Evolutionary conservation across 805 yeast genomes (phyloP), one percentile per base, ranked within the genome.

Genomic region (Candida arabinofermentans): DNA sequence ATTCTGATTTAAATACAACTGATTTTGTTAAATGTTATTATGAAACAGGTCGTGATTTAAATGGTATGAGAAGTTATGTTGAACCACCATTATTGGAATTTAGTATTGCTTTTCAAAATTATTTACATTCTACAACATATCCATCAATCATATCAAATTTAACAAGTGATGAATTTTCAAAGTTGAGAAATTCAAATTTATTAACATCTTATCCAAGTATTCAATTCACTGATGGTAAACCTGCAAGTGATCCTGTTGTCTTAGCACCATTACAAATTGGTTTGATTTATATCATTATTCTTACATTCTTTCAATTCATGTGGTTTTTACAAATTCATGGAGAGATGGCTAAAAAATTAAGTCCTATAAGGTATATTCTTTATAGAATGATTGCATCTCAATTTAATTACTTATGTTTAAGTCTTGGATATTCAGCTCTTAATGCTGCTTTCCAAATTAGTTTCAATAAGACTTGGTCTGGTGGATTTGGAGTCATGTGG

Each of bases 401-500:
- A 44, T n/a, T 69, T 5, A 71, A 79, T 5, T 84, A 70, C 51
- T 65, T 85, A 36, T 51, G 83, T 18, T 54, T 83, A 21, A 75
- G 88, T 18, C 62, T 86, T 29, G 73, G 77, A 37, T 75, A 74
- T 52, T 70, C 81, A 21, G 62, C 77, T 26, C 77, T 86, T 5
- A 72, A 86, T 29, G 74, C 83, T 14, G 86, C 86, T 1, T 81
- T 79, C 67, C 87, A 83, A 53, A 71, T 83, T 24, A 74, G 77
- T 51, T 74, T 81, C 57, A 70, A 75, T 12, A 53, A 40, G 2
- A 64, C 86, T 0, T 84, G 77, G 65, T 68, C 62, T 24, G 76
- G 79, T 8, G 95, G 95, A 0, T 85, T 85, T 60, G 71, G 86
- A 30, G 80, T 85, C 1, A 75, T 74, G 47, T 86, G 95, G 95